Evolutionary conservation across 495 filamentous ascomycete genomes (phyloP).

Genomic region (Penicillium angulare): DNA sequence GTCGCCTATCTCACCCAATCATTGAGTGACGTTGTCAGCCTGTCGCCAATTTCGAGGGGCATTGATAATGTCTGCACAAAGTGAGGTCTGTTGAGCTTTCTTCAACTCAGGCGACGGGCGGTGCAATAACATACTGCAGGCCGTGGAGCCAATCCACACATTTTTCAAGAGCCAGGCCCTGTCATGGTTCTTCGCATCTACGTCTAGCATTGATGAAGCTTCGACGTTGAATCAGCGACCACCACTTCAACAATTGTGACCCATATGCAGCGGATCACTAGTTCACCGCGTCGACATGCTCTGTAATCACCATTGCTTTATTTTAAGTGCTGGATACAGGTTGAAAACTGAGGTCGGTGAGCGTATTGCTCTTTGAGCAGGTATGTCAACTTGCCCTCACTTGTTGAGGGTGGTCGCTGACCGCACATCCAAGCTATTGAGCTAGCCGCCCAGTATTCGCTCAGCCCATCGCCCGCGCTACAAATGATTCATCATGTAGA

Average conservation of each 20-base stretch:
- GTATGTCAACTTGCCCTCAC: conserved; percentile 2
- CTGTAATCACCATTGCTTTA: neutral
- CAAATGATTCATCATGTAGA: neutral
- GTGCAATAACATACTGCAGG: neutral
- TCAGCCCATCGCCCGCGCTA: neutral
- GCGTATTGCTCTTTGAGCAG: neutral
- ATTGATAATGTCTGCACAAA: conserved; percentile 2
- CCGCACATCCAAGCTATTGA: neutral
- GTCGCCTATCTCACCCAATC: neutral
- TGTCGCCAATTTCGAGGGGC: neutral
- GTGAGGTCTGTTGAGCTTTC: neutral
- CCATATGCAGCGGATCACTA: neutral
- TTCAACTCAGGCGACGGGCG: neutral
- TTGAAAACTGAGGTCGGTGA: conserved; percentile 1
- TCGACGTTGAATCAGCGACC: neutral
- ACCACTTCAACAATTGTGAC: neutral
- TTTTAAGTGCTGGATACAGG: neutral
- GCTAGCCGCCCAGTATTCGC: neutral
- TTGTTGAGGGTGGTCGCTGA: neutral
- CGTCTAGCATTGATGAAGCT: neutral
- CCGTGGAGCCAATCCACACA: neutral
- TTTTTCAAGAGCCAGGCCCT: neutral
- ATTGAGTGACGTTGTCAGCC: neutral
- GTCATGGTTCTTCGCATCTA: neutral
- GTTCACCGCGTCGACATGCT: neutral